Base-by-base conservation (phyloP, 179 eudicot genomes). In the Pouteria campechiana region DNA sequence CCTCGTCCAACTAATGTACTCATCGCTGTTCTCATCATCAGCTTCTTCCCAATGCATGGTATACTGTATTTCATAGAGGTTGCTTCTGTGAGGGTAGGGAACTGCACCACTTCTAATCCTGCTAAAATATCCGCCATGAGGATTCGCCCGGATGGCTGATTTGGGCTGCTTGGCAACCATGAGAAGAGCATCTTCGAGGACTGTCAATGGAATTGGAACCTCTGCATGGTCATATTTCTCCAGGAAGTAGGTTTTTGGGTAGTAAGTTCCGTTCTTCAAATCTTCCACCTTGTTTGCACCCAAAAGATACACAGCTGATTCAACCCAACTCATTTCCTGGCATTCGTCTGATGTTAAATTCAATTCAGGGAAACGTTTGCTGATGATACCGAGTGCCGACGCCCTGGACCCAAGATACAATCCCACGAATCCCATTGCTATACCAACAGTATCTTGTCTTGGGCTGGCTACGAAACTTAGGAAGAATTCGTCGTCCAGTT, bases 21-120 rank as follows among this genome's bases (percentile, higher is more conserved):
- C 45, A 6, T 56, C 47, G 4, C 27, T 32, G 0, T 35, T 46
- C 3, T 4, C 54, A 37, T 20, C 10, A 5, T 65, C 69, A 5
- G 53, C 54, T n/a, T 44, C 51, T 0, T 33, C 13, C 80, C 84
- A 77, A 7, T 38, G 28, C 4, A 31, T 34, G 2, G 61, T 55
- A 17, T 69, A 46, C 43, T 76, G 78, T 18, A 76, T 72, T 37
- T 73, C 67, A 51, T 31, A 77, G 13, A 77, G 14, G 12, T 57
- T 60, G 15, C 79, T 53, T 13, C 78, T 27, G 5, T 71, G 78
- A 6, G 82, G 75, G 14, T 60, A 67, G 1, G 82, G 69, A 3
- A 52, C 49, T 1, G 27, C 69, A 0, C 48, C 3, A 2, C 32
- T 56, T 1, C 69, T 27, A 35, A 66, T 44, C 4, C 56, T 54